These are phyloP conservation scores for Neofusicoccum ribis DNA, from an alignment of 2,329 filamentous ascomycete species.

Conservation along the genomic window DNA sequence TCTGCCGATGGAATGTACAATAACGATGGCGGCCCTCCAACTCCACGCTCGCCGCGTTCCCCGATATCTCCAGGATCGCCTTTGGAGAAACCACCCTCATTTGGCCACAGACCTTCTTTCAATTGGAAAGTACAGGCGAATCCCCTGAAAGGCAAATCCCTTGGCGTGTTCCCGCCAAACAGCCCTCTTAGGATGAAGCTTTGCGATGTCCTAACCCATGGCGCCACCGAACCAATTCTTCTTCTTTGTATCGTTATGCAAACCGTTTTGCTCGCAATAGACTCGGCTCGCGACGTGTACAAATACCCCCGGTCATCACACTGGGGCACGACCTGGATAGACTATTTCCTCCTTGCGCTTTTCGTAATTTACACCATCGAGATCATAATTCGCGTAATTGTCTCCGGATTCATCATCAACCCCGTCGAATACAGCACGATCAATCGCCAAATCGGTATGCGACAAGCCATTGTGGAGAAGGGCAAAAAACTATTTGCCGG, in stretches of 20 bases:
- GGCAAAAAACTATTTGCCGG: conserved; percentile 74
- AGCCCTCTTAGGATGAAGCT: conserved; percentile 72
- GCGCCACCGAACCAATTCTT: conserved; percentile 82
- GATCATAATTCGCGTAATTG: conserved; percentile 77
- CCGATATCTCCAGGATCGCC: conserved; percentile 31
- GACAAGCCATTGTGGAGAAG: conserved; percentile 72
- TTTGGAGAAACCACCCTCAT: conserved; percentile 42
- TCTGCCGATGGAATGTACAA: background rate
- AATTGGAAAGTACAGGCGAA: conserved; percentile 57
- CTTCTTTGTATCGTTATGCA: conserved; percentile 86
- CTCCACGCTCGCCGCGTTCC: conserved; percentile 7
- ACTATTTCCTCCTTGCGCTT: conserved; percentile 78
- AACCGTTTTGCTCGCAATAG: conserved; percentile 81
- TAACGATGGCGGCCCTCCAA: conserved; percentile 42
- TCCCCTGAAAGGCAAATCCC: conserved; percentile 79
- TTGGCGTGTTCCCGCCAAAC: conserved; percentile 80
- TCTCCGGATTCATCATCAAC: conserved; percentile 91
- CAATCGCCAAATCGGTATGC: conserved; percentile 73
- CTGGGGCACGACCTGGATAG: conserved; percentile 70
- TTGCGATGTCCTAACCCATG: conserved; percentile 82
- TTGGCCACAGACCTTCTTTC: conserved; percentile 25
- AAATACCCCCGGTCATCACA: conserved; percentile 56
- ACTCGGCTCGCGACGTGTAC: conserved; percentile 73
- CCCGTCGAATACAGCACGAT: conserved; percentile 90
- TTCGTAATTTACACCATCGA: conserved; percentile 92